These are phyloP conservation scores for Oryza longistaminata DNA, from an alignment of 176 grass and related monocot species.

Conservation along the genomic window DNA sequence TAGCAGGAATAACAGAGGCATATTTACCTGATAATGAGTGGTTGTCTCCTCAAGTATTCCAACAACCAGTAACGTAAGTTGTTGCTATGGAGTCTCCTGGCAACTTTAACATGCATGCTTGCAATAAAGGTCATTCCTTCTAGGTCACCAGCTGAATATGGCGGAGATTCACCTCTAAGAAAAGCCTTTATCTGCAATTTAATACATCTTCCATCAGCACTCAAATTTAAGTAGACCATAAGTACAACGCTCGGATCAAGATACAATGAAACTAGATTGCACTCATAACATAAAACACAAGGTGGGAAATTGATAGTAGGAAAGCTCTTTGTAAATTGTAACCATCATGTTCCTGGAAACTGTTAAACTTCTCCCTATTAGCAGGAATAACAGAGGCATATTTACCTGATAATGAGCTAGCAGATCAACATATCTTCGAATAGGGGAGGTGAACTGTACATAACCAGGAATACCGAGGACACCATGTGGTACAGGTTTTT, in stretches of 20 bases:
- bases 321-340: slow-evolving; percentile 25
- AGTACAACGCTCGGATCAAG: slow-evolving; percentile 19
- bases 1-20: slow-evolving; percentile 5
- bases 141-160: slow-evolving; percentile 78
- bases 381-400: slow-evolving; percentile 18
- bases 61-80: slow-evolving; percentile 89
- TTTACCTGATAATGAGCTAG: slow-evolving; percentile 92
- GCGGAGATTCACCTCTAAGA: slow-evolving; percentile 76
- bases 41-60: slow-evolving; percentile 90
- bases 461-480: slow-evolving; percentile 88
- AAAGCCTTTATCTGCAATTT: slow-evolving; percentile 79
- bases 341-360: slow-evolving; percentile 8
- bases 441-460: slow-evolving; percentile 93
- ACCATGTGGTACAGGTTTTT: slow-evolving; percentile 65
- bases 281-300: slow-evolving; percentile 23
- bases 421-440: slow-evolving; percentile 93
- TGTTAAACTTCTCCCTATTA: not conserved
- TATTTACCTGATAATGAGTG: slow-evolving; percentile 89
- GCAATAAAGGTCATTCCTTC: slow-evolving; percentile 80
- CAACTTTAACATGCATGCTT: slow-evolving; percentile 79
- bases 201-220: slow-evolving; percentile 2
- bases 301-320: not conserved
- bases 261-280: slow-evolving; percentile 11
- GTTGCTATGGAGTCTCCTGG: slow-evolving; percentile 68
- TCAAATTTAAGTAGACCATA: slow-evolving; percentile 17